Percentiles rank a stretch among this genome's conserved stretches.
These are phyloP conservation scores for Mycena albidolilacea DNA, from an alignment of 768 basidiomycete species.

Conservation along the genomic window DNA sequence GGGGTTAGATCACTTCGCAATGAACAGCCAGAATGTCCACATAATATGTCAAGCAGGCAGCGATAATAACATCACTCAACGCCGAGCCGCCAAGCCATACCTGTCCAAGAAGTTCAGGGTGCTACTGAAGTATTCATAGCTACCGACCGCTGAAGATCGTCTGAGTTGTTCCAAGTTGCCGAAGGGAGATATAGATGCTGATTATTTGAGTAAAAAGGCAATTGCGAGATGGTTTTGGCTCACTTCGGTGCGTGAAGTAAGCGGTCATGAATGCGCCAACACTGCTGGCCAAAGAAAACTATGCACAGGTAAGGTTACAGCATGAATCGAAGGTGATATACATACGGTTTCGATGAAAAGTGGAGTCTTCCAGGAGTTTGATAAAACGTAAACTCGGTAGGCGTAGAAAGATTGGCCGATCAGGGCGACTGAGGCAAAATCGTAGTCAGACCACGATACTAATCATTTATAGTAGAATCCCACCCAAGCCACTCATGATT, in stretches of 20 bases:
- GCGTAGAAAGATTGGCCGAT: conserved; percentile 13
- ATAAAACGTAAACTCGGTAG: conserved; percentile 9
- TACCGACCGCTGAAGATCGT: not conserved
- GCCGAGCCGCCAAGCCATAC: conserved; percentile 41
- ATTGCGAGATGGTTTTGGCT: not conserved
- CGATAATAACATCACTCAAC: conserved; percentile 47
- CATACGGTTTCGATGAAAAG: not conserved
- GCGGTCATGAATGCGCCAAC: conserved; percentile 4
- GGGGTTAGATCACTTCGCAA: not conserved
- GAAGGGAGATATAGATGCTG: too few relatives aligned
- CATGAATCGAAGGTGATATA: not conserved
- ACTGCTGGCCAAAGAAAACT: conserved; percentile 7
- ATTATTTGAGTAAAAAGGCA: not conserved
- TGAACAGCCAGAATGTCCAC: conserved; percentile 33
- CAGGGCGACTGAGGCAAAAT: not conserved
- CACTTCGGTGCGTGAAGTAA: not conserved
- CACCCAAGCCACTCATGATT: conserved; percentile 8
- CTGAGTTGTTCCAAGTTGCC: too few relatives aligned
- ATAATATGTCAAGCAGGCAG: conserved; percentile 45
- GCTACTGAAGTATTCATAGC: not conserved
- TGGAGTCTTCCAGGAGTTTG: not conserved
- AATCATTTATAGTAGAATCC: not conserved
- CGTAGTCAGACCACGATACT: not conserved
- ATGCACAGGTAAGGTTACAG: not conserved
- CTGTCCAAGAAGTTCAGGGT: conserved; percentile 4